Evolutionary conservation across 169 alveolate species (phyloP).

Genomic region (Cryptosporidium canis): DNA sequence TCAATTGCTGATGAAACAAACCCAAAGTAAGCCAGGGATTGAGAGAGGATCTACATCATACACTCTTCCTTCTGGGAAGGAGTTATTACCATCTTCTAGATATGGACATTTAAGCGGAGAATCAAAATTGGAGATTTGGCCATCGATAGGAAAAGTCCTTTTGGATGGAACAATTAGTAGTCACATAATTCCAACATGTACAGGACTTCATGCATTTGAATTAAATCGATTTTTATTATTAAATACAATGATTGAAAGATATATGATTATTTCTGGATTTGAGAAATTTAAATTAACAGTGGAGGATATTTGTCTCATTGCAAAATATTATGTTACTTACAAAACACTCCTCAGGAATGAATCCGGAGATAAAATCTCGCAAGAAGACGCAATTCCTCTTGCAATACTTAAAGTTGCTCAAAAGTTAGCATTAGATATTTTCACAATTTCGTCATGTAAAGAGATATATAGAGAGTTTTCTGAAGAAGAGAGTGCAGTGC

Average conservation of each 20-base stretch:
- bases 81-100: constrained; percentile 18
- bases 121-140: constrained; percentile 36
- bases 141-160: constrained; percentile 22
- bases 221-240: constrained; percentile 28
- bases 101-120: constrained; percentile 5
- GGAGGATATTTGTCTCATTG: constrained; percentile 33
- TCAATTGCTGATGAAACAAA: constrained; percentile 9
- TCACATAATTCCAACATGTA: constrained; percentile 26
- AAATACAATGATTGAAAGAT: constrained; percentile 8
- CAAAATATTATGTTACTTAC: constrained; percentile 1
- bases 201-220: constrained; percentile 38
- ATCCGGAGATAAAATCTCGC: not conserved
- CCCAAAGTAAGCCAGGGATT: constrained; percentile 1
- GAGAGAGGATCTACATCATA: not conserved
- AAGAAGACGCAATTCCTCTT: constrained; percentile 22
- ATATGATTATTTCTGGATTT: constrained; percentile 35
- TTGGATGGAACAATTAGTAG: constrained; percentile 58
- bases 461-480: constrained; percentile 53
- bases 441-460: constrained; percentile 28
- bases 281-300: constrained; percentile 24
- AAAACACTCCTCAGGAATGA: not conserved
- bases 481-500: constrained; percentile 26
- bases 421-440: constrained; percentile 24
- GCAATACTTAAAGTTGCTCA: constrained; percentile 35
- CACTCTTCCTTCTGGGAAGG: constrained; percentile 51